These are phyloP conservation scores for Penicillium italicum DNA, from an alignment of 2,329 filamentous ascomycete species.

Conservation along the genomic window DNA sequence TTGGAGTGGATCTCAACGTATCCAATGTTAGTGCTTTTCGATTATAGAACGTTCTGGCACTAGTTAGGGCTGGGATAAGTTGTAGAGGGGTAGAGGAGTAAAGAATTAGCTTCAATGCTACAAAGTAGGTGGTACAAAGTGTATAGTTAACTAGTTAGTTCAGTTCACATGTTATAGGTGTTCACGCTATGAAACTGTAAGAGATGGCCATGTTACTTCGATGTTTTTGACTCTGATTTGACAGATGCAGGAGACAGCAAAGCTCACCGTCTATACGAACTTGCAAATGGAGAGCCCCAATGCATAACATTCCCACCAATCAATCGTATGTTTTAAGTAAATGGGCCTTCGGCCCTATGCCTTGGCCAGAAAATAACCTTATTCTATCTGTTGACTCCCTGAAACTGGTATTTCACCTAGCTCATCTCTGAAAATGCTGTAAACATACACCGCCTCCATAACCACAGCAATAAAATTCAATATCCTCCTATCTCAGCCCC, in stretches of 20 bases:
- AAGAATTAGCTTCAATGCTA: neutral
- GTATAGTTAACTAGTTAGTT: too few relatives aligned
- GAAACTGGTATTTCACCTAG: too few relatives aligned
- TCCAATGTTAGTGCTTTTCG: neutral
- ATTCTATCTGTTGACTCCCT: neutral
- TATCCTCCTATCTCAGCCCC: too few relatives aligned
- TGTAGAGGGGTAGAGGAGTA: neutral
- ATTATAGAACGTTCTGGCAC: neutral
- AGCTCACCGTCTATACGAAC: neutral
- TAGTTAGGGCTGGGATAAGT: neutral
- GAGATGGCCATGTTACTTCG: neutral
- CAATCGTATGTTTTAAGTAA: neutral
- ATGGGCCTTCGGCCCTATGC: neutral
- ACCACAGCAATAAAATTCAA: neutral
- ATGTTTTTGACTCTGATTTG: neutral
- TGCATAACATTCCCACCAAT: neutral
- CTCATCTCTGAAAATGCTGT: neutral
- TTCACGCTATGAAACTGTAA: neutral
- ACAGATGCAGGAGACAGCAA: neutral
- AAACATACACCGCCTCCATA: neutral
- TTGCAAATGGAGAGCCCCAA: neutral
- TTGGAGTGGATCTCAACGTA: neutral
- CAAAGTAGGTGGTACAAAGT: neutral
- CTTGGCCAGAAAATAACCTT: neutral
- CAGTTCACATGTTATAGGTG: neutral